Conservation (phyloP, 306 rosid genomes). For the Glycyrrhiza uralensis region DNA sequence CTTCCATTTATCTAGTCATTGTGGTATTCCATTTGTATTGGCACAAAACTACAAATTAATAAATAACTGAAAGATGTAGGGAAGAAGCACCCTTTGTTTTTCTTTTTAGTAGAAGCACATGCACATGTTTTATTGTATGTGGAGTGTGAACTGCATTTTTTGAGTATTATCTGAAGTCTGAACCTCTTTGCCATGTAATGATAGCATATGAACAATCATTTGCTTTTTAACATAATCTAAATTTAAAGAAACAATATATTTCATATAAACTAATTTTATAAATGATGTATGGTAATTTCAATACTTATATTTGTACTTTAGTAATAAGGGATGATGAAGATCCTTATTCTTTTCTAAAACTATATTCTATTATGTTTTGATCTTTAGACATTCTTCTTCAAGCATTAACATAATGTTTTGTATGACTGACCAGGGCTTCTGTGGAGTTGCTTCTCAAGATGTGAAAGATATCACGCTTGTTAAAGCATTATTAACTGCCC, state of each 20-base stretch:
- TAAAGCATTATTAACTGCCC: conserved; percentile 67
- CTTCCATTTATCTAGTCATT: neutral
- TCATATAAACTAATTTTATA: neutral
- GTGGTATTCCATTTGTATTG: neutral
- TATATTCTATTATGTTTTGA: neutral
- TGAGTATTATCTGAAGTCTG: neutral
- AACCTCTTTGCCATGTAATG: neutral
- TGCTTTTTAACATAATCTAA: neutral
- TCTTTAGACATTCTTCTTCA: conserved; percentile 14
- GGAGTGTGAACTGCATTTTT: conserved; percentile 5
- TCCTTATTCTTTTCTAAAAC: neutral
- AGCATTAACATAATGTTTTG: conserved; percentile 35
- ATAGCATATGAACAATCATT: neutral
- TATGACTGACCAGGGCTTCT: conserved; percentile 44
- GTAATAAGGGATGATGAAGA: neutral
- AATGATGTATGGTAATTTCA: neutral
- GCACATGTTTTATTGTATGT: neutral
- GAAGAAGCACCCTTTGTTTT: too few species aligned
- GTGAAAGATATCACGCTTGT: conserved; percentile 46
- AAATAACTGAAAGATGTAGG: neutral
- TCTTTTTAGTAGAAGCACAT: too few species aligned
- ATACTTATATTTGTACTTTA: neutral
- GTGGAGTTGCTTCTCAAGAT: conserved; percentile 40
- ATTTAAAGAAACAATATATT: neutral
- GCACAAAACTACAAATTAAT: neutral